Conservation (phyloP, 768 basidiomycete genomes). For the Mycena rosella region DNA sequence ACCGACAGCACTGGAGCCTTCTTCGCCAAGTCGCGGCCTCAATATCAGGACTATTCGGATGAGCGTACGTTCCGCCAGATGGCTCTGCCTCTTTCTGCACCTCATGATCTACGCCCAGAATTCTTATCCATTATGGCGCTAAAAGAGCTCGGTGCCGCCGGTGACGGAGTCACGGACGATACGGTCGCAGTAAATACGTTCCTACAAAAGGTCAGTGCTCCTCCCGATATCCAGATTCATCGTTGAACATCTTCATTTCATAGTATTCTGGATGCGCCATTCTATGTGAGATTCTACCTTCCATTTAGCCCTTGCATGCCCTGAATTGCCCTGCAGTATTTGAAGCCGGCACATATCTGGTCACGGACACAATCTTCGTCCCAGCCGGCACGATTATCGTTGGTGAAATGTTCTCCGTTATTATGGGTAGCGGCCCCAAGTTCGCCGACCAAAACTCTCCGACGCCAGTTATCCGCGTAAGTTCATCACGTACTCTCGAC, state of each 20-base stretch:
- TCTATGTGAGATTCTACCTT: not conserved
- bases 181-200: conserved; percentile 3
- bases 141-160: not conserved
- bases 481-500: not conserved
- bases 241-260: not conserved
- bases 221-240: not conserved
- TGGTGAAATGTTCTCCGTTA: conserved; percentile 6
- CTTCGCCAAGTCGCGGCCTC: conserved; percentile 1
- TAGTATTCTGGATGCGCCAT: conserved; percentile 11
- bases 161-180: conserved; percentile 1
- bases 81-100: not conserved
- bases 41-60: not conserved
- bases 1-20: not conserved
- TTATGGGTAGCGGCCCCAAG: conserved; percentile 15
- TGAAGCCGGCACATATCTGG: conserved; percentile 20
- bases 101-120: not conserved
- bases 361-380: conserved; percentile 15
- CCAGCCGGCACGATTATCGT: conserved; percentile 1
- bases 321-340: not conserved
- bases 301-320: not conserved
- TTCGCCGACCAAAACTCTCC: conserved; percentile 24
- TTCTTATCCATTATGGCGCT: not conserved
- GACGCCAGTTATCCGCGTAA: conserved; percentile 24
- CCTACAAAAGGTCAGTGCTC: not conserved
- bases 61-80: not conserved